Conservation (phyloP, 1,284 basidiomycete species). For the Naganishia sp. region DNA sequence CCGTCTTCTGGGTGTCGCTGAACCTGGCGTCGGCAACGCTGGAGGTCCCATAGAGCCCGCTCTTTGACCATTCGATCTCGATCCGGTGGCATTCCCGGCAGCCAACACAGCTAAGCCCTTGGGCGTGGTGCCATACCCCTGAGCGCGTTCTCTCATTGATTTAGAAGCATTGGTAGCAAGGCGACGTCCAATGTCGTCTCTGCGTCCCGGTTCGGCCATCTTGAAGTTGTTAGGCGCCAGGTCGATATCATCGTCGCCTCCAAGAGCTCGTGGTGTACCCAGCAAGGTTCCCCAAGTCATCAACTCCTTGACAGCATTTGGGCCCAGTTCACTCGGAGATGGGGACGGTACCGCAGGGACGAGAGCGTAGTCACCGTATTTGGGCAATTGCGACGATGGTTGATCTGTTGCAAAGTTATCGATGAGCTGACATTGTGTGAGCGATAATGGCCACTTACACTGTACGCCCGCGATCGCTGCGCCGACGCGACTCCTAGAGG, state of each 20-base stretch:
- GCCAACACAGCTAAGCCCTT: constrained; percentile 60
- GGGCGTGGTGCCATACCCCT: constrained; percentile 59
- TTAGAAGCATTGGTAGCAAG: constrained; percentile 63
- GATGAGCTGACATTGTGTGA: too few relatives aligned
- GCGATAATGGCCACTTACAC: constrained; percentile 44
- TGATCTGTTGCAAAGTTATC: constrained; percentile 31
- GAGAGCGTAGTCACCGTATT: constrained; percentile 65
- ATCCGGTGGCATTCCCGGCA: constrained; percentile 55
- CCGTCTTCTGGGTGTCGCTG: constrained; percentile 60
- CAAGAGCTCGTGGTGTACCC: constrained; percentile 77
- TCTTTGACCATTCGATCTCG: constrained; percentile 33
- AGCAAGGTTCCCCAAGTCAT: constrained; percentile 92
- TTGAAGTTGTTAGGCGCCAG: constrained; percentile 66
- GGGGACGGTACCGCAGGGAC: constrained; percentile 84
- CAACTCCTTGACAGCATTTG: constrained; percentile 74
- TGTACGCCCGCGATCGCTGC: constrained; percentile 77
- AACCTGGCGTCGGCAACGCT: constrained; percentile 70
- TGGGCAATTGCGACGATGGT: constrained; percentile 51
- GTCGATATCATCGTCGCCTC: constrained; percentile 62
- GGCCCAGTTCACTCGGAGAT: constrained; percentile 73
- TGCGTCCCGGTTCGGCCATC: constrained; percentile 65
- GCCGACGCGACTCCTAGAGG: constrained; percentile 79
- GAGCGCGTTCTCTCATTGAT: constrained; percentile 50
- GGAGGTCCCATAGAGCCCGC: constrained; percentile 36
- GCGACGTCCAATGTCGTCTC: constrained; percentile 75